Evolutionary conservation across 1,284 basidiomycete species (phyloP), one percentile per base, ranked within the genome.

Genomic region (Meripilus lineatus): DNA sequence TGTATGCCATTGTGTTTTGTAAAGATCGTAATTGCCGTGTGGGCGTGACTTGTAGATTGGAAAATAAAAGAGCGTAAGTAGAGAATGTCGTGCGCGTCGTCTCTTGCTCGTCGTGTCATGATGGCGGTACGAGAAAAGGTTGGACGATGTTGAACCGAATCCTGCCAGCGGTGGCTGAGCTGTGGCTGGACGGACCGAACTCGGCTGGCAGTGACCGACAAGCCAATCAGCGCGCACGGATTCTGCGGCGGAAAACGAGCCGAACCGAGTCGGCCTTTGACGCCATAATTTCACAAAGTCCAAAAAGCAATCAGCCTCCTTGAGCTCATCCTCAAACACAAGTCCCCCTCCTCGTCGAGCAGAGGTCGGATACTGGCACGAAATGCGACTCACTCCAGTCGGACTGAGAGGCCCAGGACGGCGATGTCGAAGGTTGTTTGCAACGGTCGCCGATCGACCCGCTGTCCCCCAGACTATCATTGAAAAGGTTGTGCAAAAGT

Each of bases 401-500:
- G n/a, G n/a, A n/a, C n/a, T n/a, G 32, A 20, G 22, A 28, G 14
- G 8, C 36, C 35, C 20, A 23, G 40, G 26, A 32, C 24, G 24
- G 7, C 35, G n/a, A n/a, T 25, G 21, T 32, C 33, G 32, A 21
- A 59, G 71, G 42, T 48, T 52, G 39, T 59, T 73, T 40, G 70
- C 72, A 7, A 70, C 72, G 1, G 51, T 58, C 20, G 44, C 57
- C 6, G 45, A 58, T 40, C 39, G 51, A 33, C 52, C 53, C 10
- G 58, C 59, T 18, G 54, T 64, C n/a, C 84, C 89, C 5, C 94
- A 98, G 65, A 95, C 93, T 0, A 73, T 93, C 55, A 90, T 99
- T 58, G 96, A 99, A 69, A 99, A 99, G 72, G 87, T 99, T 52
- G 94, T 99, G 0, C 94, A 99, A 65, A 90, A 87, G 60, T 96